phyloP scores from a whole-genome alignment of 176 grass and related monocot genomes.

The Zoysia japonica region DNA sequence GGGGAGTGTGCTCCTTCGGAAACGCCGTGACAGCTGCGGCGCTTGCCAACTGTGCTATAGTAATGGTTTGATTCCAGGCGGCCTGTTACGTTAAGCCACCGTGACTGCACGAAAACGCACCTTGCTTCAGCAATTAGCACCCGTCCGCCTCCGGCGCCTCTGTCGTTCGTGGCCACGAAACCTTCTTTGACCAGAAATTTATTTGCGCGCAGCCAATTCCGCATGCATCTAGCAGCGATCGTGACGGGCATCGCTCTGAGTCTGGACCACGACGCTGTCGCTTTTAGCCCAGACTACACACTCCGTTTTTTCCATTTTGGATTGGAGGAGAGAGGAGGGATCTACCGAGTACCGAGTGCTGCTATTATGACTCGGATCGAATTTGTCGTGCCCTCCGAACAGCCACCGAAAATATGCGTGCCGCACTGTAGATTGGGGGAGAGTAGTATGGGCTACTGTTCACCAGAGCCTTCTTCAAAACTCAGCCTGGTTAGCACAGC shows the following conservation, averaged over 20 bases:
- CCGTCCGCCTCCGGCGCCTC: neutral
- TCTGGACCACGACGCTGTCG: constrained; percentile 1
- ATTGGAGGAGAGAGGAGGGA: neutral
- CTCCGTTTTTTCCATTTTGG: neutral
- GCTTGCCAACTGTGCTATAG: neutral
- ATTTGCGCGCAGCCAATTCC: constrained; percentile 25
- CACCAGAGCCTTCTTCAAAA: neutral
- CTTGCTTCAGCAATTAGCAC: neutral
- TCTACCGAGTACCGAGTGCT: neutral
- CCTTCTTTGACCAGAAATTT: constrained; percentile 32
- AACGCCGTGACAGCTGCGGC: neutral
- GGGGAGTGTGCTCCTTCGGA: neutral
- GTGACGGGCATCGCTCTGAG: constrained; percentile 2
- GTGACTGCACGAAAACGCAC: neutral
- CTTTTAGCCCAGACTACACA: constrained; percentile 19
- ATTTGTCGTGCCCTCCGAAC: neutral
- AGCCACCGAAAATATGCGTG: neutral
- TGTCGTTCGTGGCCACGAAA: neutral
- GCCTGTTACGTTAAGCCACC: neutral
- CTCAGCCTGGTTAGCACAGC: neutral
- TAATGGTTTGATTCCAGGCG: neutral
- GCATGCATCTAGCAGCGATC: constrained; percentile 24
- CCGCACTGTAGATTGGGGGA: neutral
- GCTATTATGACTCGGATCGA: neutral
- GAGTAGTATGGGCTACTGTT: constrained; percentile 16